Evolutionary conservation across 2,329 filamentous ascomycete genomes (phyloP), one percentile per base, ranked within the genome.

Genomic region (Zasmidium cellare): DNA sequence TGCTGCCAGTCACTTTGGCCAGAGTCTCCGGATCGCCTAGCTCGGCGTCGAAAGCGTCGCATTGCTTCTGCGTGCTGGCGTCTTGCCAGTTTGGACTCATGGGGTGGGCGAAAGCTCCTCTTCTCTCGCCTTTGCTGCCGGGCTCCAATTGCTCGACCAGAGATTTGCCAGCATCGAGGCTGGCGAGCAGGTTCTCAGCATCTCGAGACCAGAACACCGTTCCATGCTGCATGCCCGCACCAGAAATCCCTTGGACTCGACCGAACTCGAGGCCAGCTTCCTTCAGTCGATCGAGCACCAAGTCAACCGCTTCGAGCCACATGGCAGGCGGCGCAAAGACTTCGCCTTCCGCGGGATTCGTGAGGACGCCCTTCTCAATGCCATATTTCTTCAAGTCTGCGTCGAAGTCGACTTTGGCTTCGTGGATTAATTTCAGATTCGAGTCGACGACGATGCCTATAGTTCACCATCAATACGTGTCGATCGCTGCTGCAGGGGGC

Each of bases 61-160:
- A 97, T 77, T 99, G 90, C 65, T 82, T 82, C 77, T 97, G 92
- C 1, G 94, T 97, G 76, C 92, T 96, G 61, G 92, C 89, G 74
- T 99, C 94, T 77, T 97, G 94, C 94, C 94, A 99, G 74, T 97
- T 99, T 7, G 94, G 94, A 64, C 91, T 92, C 77, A 87, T 92
- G 3, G 89, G 87, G 73, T 96, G 89, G 16, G 92, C 89, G 71
- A 97, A 90, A 0, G 88, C 89, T 2, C 76, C 78, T 9, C 79
- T 77, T 35, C 47, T 55, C 61, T 76, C 70, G 12, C 71, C 72
- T 59, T 74, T 72, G 2, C 69, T 64, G 5, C 71, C 68, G 23
- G 74, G 69, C 57, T 74, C 75, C 23, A 97, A 79, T 77, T 96
- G 92, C 59, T 89, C 86, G 51, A 89, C 82, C 48, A 97, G 78